These are phyloP conservation scores for Epichloe sp. DNA, from an alignment of 2,329 filamentous ascomycete species.

Conservation along the genomic window DNA sequence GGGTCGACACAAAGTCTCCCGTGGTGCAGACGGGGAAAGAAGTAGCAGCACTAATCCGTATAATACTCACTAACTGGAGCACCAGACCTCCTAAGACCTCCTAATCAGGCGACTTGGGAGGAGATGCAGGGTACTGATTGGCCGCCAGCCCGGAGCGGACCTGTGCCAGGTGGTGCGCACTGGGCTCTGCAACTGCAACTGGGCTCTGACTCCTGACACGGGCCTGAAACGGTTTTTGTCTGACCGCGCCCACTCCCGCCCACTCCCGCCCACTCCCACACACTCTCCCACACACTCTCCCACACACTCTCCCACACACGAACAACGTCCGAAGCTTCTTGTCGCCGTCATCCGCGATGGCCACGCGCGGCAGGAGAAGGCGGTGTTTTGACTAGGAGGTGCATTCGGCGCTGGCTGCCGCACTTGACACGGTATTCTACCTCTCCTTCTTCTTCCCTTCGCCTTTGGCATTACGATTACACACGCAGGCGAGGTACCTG, in stretches of 20 bases:
- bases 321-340: no score
- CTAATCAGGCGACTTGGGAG: constrained; percentile 14
- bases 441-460: neutral
- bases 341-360: neutral
- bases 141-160: constrained; percentile 8
- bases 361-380: neutral
- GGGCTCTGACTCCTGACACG: constrained; percentile 10
- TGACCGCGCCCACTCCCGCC: neutral
- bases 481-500: neutral
- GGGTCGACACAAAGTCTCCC: no score
- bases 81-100: constrained; percentile 6
- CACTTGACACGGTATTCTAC: constrained; percentile 3
- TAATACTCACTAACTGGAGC: no score
- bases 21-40: no score
- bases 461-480: no score
- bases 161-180: constrained; percentile 10
- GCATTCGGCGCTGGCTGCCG: neutral
- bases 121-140: constrained; percentile 11
- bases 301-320: neutral
- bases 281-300: neutral
- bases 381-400: no score
- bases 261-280: neutral
- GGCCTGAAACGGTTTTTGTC: constrained; percentile 14
- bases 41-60: no score
- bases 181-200: constrained; percentile 5